phyloP scores from a whole-genome alignment of 805 yeast species.

The Teunomyces pallodes region DNA sequence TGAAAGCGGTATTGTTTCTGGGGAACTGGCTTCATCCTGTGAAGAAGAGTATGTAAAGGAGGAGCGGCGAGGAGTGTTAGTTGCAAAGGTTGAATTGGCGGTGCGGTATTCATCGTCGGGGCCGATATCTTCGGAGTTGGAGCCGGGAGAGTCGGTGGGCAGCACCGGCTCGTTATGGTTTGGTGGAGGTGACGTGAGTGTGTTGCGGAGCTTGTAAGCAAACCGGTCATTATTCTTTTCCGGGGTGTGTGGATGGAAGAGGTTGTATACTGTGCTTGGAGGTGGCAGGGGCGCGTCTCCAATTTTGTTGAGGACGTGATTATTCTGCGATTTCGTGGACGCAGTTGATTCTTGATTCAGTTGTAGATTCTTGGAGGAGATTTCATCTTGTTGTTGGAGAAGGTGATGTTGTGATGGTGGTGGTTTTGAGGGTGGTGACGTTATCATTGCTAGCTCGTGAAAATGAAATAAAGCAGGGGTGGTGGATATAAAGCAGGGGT shows the following conservation, averaged over 20 bases:
- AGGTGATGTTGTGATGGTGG: too few species aligned
- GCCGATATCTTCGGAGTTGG: not conserved
- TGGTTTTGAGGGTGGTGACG: too few species aligned
- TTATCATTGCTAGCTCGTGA: too few species aligned
- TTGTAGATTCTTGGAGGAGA: too few species aligned
- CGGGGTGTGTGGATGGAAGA: not conserved
- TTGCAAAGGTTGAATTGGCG: not conserved
- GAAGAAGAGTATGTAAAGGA: constrained; percentile 7
- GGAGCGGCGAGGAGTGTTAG: not conserved
- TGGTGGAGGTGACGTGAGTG: not conserved
- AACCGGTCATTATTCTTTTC: not conserved
- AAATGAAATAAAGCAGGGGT: too few species aligned
- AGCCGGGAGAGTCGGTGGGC: constrained; percentile 1
- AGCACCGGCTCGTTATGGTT: not conserved
- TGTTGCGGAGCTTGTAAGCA: not conserved
- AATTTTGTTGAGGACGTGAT: too few species aligned
- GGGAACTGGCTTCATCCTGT: not conserved
- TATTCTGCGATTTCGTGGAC: too few species aligned
- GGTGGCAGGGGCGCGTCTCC: too few species aligned
- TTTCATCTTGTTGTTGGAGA: too few species aligned
- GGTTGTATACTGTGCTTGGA: not conserved
- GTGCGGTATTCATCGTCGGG: not conserved
- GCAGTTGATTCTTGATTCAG: too few species aligned
- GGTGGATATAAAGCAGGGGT: too few species aligned
- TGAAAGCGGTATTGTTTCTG: constrained; percentile 23